Conservation (phyloP, 2,329 filamentous ascomycete species). For the Bimuria novae-zelandiae region DNA sequence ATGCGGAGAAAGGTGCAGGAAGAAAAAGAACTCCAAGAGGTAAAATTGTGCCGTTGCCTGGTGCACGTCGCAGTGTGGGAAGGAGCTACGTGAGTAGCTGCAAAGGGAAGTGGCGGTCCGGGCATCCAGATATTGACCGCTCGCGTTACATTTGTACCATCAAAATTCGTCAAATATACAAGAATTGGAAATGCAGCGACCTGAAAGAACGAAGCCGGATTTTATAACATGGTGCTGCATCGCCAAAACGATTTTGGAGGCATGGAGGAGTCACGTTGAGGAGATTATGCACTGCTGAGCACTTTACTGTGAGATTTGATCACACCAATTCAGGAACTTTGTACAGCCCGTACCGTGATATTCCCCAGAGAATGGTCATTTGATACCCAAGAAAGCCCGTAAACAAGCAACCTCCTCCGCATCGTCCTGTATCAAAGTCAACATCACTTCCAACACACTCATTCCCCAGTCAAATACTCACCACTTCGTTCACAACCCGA, state of each 20-base stretch:
- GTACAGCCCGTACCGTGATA: no score
- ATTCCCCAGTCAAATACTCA: background rate
- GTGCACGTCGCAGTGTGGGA: background rate
- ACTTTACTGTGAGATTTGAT: no score
- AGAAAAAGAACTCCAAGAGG: background rate
- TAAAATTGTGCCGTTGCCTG: conserved; percentile 7
- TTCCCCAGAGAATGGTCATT: background rate
- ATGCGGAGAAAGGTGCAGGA: background rate
- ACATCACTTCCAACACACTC: background rate
- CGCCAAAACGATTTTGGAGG: no score
- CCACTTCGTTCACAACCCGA: conserved; percentile 58
- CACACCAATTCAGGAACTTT: no score
- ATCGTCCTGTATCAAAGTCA: conserved; percentile 47
- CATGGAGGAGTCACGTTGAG: no score
- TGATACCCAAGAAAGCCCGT: conserved; percentile 43
- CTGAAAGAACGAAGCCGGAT: no score
- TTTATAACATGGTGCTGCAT: no score
- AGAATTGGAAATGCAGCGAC: background rate
- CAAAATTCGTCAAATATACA: background rate
- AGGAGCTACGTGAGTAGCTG: background rate
- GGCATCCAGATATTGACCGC: background rate
- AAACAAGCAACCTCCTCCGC: conserved; percentile 59
- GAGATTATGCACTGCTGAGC: no score
- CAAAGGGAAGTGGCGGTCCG: conserved; percentile 2
- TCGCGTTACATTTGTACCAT: background rate